phyloP scores from a whole-genome alignment of 352 stramenopile genomes.

The Phytophthora sansomeana region DNA sequence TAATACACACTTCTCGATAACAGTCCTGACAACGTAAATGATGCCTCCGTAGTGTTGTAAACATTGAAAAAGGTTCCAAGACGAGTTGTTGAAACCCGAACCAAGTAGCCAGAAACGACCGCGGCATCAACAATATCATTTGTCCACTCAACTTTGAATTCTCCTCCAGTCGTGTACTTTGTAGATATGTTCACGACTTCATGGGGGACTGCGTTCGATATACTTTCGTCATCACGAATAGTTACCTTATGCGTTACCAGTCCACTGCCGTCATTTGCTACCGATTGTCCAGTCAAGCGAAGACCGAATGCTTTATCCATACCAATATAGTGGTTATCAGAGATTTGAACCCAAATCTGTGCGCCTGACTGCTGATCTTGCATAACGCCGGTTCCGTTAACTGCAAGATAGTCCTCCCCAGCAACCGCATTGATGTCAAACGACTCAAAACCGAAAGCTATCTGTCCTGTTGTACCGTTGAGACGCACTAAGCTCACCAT shows the following conservation, averaged over 20 bases:
- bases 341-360: constrained; percentile 50
- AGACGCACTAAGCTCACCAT: constrained; percentile 56
- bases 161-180: constrained; percentile 48
- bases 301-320: constrained; percentile 48
- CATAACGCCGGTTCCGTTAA: constrained; percentile 37
- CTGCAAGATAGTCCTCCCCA: constrained; percentile 46
- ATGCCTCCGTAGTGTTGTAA: constrained; percentile 47
- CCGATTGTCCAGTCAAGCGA: constrained; percentile 33
- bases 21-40: constrained; percentile 55
- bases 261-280: not conserved
- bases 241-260: constrained; percentile 43
- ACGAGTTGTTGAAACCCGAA: constrained; percentile 38
- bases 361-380: constrained; percentile 43
- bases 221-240: constrained; percentile 61
- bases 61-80: constrained; percentile 36
- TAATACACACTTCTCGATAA: constrained; percentile 37
- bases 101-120: constrained; percentile 36
- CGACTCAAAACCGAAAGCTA: constrained; percentile 54
- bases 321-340: constrained; percentile 56
- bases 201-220: constrained; percentile 34
- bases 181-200: constrained; percentile 16
- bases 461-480: constrained; percentile 51
- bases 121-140: constrained; percentile 1
- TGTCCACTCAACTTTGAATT: constrained; percentile 53
- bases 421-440: constrained; percentile 49